These are phyloP conservation scores for Oxytropis ochrocephala DNA, from an alignment of 306 rosid genomes.

Conservation along the genomic window DNA sequence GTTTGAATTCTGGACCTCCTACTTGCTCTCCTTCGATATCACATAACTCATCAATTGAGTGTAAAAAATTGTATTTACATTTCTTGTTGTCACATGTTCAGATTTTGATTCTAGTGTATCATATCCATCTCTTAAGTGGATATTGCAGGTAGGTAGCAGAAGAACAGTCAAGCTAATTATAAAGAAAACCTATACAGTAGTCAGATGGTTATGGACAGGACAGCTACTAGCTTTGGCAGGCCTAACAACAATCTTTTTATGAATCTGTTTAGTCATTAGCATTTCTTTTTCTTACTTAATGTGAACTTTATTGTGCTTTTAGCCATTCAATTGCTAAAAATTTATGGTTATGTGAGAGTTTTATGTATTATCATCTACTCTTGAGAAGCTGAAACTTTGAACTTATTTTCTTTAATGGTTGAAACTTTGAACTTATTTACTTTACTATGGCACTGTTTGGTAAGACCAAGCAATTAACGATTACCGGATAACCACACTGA, in stretches of 20 bases:
- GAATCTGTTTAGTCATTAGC: constrained; percentile 18
- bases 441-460: neutral
- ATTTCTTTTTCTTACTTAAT: constrained; percentile 18
- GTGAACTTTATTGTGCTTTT: constrained; percentile 19
- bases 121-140: neutral
- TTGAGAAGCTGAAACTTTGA: constrained; percentile 22
- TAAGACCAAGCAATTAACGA: too few species aligned
- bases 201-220: constrained; percentile 19
- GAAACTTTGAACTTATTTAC: neutral
- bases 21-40: too few species aligned
- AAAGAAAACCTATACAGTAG: constrained; percentile 16
- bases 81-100: neutral
- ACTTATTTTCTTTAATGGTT: constrained; percentile 3
- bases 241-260: constrained; percentile 28
- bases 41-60: neutral
- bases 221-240: constrained; percentile 29
- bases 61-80: neutral
- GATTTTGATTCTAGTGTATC: neutral
- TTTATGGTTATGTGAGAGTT: constrained; percentile 9
- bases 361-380: constrained; percentile 11
- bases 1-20: too few species aligned
- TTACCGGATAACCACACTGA: too few species aligned
- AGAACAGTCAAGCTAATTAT: constrained; percentile 19
- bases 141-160: constrained; percentile 42
- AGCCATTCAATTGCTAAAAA: constrained; percentile 17